These are phyloP conservation scores for Parastagonospora avenae DNA, from an alignment of 2,329 filamentous ascomycete genomes.

Conservation along the genomic window DNA sequence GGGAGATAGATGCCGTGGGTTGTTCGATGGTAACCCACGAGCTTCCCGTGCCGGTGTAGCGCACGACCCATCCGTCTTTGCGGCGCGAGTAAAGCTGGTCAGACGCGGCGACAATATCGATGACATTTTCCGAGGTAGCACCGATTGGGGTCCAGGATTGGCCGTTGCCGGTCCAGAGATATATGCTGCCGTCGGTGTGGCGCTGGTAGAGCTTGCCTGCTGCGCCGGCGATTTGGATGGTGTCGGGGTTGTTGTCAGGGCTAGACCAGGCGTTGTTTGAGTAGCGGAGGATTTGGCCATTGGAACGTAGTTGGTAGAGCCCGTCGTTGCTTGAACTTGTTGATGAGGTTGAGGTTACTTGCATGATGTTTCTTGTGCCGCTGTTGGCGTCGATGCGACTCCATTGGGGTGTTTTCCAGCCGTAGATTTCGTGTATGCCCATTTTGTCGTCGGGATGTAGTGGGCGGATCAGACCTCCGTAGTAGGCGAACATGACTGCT, in stretches of 20 bases:
- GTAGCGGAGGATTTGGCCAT: constrained; percentile 30
- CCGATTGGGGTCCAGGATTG: constrained; percentile 30
- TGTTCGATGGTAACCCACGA: constrained; percentile 31
- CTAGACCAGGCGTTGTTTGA: constrained; percentile 21
- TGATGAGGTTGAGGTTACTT: constrained; percentile 19
- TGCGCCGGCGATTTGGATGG: constrained; percentile 32
- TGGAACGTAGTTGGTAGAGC: constrained; percentile 34
- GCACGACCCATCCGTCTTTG: constrained; percentile 36
- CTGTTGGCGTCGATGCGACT: constrained; percentile 25
- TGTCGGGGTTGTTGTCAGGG: constrained; percentile 33
- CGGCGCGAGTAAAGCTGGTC: constrained; percentile 35
- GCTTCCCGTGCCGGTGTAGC: constrained; percentile 26
- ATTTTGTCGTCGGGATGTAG: constrained; percentile 35
- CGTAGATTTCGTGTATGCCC: constrained; percentile 33
- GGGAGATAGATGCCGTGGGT: constrained; percentile 15
- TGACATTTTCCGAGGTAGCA: constrained; percentile 22
- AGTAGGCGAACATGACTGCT: constrained; percentile 38
- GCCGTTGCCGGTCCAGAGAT: constrained; percentile 21
- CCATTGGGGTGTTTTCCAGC: constrained; percentile 36
- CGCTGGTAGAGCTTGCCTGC: constrained; percentile 31
- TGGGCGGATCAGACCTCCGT: constrained; percentile 24
- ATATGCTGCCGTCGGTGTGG: constrained; percentile 33
- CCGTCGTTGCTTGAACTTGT: constrained; percentile 20
- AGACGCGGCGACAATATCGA: constrained; percentile 33
- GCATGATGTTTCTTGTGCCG: constrained; percentile 19